phyloP scores from a whole-genome alignment of 2,329 filamentous ascomycete species.

The Magnaporthales sp. region DNA sequence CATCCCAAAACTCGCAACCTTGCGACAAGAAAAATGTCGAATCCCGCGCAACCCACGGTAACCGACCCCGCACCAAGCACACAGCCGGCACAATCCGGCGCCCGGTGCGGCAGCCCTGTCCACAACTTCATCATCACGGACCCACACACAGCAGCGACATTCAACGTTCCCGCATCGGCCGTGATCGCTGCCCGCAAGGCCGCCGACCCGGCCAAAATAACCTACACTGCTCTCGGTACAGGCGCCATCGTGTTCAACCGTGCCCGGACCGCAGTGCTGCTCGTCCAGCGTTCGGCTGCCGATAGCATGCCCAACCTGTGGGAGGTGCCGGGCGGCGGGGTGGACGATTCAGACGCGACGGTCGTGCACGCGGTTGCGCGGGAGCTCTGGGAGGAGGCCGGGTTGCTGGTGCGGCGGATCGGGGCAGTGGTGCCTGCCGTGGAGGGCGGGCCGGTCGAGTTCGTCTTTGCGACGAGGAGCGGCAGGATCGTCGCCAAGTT shows the following conservation, averaged over 20 bases:
- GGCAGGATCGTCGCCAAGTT: conserved; percentile 16
- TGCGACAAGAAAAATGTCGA: background rate
- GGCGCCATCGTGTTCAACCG: conserved; percentile 20
- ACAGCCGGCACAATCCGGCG: background rate
- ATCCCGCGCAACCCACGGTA: background rate
- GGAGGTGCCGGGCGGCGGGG: conserved; percentile 33
- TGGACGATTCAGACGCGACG: conserved; percentile 24
- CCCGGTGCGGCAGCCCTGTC: conserved; percentile 7
- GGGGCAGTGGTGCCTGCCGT: conserved; percentile 10
- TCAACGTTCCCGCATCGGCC: conserved; percentile 11
- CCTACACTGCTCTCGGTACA: conserved; percentile 15
- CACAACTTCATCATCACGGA: conserved; percentile 14
- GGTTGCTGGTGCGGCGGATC: conserved; percentile 21
- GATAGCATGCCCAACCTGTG: conserved; percentile 30
- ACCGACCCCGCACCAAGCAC: background rate
- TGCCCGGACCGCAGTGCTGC: conserved; percentile 20
- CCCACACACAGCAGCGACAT: background rate
- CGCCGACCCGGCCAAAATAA: conserved; percentile 12
- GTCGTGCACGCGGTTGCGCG: conserved; percentile 27
- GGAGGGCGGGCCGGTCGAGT: conserved; percentile 8
- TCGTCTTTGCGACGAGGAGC: conserved; percentile 16
- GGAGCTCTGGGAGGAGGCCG: conserved; percentile 33
- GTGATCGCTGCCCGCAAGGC: conserved; percentile 13
- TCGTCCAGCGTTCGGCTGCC: conserved; percentile 28
- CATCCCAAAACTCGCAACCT: background rate